These are phyloP conservation scores for Opeltia flavorubescens DNA, from an alignment of 495 filamentous ascomycete species.

Conservation along the genomic window DNA sequence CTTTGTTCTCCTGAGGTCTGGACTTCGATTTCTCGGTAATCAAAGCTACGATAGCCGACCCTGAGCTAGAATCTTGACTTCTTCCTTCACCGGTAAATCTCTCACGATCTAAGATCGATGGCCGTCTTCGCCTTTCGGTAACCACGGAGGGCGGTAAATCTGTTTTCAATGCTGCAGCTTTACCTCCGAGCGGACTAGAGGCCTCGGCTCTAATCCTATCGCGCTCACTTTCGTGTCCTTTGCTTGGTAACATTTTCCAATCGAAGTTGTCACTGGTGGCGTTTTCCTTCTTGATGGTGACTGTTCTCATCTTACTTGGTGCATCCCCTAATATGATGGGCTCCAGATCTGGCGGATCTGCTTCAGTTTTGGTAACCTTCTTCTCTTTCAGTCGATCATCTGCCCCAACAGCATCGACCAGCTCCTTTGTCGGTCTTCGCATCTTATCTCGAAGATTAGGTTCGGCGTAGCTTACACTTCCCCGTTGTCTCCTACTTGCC, in stretches of 20 bases:
- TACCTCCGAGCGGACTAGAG: conserved; percentile 14
- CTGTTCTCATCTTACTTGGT: conserved; percentile 12
- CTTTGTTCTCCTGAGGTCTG: not conserved
- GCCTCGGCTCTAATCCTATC: conserved; percentile 8
- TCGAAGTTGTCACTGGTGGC: not conserved
- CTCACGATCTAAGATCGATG: conserved; percentile 3
- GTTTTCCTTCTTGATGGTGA: conserved; percentile 13
- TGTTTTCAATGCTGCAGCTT: conserved; percentile 1
- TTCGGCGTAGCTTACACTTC: conserved; percentile 69
- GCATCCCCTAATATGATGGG: not conserved
- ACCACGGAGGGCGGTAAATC: conserved; percentile 13
- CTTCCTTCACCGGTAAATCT: not conserved
- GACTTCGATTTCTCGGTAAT: not conserved
- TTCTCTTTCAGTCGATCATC: conserved; percentile 22
- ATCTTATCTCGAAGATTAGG: conserved; percentile 79
- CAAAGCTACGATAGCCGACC: conserved; percentile 12
- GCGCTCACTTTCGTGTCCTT: conserved; percentile 3
- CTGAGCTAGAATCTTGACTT: conserved; percentile 1
- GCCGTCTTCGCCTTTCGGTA: conserved; percentile 14
- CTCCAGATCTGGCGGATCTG: not conserved
- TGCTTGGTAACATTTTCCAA: conserved; percentile 12
- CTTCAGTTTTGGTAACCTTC: conserved; percentile 3
- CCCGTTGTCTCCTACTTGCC: conserved; percentile 47
- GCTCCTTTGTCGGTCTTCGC: conserved; percentile 62
- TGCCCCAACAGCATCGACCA: conserved; percentile 54